These are phyloP conservation scores for Polyplosphaeria fusca DNA, from an alignment of 495 filamentous ascomycete species.

Conservation along the genomic window DNA sequence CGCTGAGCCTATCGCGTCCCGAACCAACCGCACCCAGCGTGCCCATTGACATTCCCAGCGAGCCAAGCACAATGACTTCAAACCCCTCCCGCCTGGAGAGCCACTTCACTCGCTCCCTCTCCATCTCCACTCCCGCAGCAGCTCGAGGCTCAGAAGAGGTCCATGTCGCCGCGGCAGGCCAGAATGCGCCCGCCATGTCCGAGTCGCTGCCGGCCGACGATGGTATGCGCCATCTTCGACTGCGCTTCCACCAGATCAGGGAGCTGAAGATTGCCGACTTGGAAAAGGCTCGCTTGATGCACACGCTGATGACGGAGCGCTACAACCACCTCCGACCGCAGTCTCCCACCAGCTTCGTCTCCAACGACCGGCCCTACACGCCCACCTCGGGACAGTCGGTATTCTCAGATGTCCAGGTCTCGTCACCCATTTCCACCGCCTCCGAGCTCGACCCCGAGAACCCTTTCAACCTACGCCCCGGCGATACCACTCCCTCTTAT, in stretches of 20 bases:
- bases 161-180: constrained; percentile 3
- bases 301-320: constrained; percentile 75
- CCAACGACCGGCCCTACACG: constrained; percentile 34
- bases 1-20: constrained; percentile 13
- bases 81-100: constrained; percentile 37
- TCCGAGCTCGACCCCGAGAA: constrained; percentile 44
- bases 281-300: constrained; percentile 81
- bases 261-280: constrained; percentile 58
- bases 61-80: constrained; percentile 32
- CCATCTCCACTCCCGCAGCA: constrained; percentile 8
- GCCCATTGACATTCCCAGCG: constrained; percentile 17
- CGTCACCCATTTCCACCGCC: constrained; percentile 36
- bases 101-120: constrained; percentile 37
- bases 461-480: constrained; percentile 63
- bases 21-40: constrained; percentile 1
- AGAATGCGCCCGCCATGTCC: constrained; percentile 33
- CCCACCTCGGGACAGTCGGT: constrained; percentile 30
- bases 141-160: neutral
- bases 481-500: constrained; percentile 72
- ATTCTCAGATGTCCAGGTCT: constrained; percentile 23
- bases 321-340: constrained; percentile 46
- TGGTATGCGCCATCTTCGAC: constrained; percentile 75
- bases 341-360: constrained; percentile 29
- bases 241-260: constrained; percentile 74
- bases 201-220: constrained; percentile 79